phyloP scores from a whole-genome alignment of 2,329 filamentous ascomycete genomes.

The Neurospora sp. region DNA sequence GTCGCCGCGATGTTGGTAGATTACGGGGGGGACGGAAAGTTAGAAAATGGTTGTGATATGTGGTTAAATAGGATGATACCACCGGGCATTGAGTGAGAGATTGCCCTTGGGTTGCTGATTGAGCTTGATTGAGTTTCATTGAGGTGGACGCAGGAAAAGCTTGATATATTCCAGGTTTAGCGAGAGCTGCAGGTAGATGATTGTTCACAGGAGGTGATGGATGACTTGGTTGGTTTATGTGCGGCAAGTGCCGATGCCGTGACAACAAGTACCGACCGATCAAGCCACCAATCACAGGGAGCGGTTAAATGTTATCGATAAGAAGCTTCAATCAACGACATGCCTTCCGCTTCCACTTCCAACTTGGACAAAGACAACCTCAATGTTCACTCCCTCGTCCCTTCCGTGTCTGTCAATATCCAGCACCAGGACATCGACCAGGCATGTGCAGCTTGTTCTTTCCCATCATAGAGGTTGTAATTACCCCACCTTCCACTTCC shows the following conservation, averaged over 20 bases:
- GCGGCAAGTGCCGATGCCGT: background rate
- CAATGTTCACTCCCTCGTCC: background rate
- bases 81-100: background rate
- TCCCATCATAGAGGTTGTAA: background rate
- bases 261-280: background rate
- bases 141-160: background rate
- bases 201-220: background rate
- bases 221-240: background rate
- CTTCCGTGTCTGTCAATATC: background rate
- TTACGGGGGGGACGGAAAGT: background rate
- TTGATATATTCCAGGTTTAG: background rate
- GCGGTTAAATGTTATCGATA: background rate
- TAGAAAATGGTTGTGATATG: background rate
- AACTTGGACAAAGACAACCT: background rate
- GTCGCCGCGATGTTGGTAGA: background rate
- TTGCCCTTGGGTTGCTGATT: background rate
- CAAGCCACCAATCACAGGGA: background rate
- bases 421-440: background rate
- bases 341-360: background rate
- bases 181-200: background rate
- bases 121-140: background rate
- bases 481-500: background rate
- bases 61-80: background rate
- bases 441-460: background rate
- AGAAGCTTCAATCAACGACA: background rate